Base-by-base conservation (phyloP, 1,284 basidiomycete species). In the Neonothopanus nambi region DNA sequence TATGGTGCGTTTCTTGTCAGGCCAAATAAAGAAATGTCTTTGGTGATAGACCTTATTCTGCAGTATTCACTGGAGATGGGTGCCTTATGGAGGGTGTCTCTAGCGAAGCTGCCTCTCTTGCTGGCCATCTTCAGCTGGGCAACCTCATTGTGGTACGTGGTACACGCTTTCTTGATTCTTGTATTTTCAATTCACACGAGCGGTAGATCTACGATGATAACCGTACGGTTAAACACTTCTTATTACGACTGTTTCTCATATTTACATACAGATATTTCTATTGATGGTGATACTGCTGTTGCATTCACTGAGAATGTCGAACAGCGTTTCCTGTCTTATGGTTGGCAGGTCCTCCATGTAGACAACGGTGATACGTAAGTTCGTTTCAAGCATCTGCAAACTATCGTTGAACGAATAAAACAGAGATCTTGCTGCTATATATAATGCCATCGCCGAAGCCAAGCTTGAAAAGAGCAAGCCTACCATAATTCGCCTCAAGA, bases 21-120 rank as follows among this genome's bases (percentile, higher is more conserved):
- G n/a, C n/a, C n/a, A 36, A 6, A 38, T 42, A 33, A 9, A 11
- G 30, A 13, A 33, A 48, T 45, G 28, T 35, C 47, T 59, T 26
- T 63, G 45, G 21, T 61, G 61, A 52, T 63, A 30, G 20, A 52
- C n/a, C 8, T 28, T 54, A 37, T 42, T 57, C 8, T 41, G 20
- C 55, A 91, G 90, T 87, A 51, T 95, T 97, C 78, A 82, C 85
- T 57, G 95, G 95, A 69, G 95, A 98, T 73, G 95, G 95, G 54
- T 97, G 95, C 76, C 80, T 98, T 60, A 93, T 95, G 89, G 95
- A 98, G 75, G 95, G 95, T 81, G 87, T 98, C 63, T 82, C 93
- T 20, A 82, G 83, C 61, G 95, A 98, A 73, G 93, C 95, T 24
- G 89, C 89, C 59, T 94, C 91, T 67, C 81, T 97, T 59, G 95